phyloP scores from a whole-genome alignment of 352 stramenopile genomes.

The Plasmopara halstedii region DNA sequence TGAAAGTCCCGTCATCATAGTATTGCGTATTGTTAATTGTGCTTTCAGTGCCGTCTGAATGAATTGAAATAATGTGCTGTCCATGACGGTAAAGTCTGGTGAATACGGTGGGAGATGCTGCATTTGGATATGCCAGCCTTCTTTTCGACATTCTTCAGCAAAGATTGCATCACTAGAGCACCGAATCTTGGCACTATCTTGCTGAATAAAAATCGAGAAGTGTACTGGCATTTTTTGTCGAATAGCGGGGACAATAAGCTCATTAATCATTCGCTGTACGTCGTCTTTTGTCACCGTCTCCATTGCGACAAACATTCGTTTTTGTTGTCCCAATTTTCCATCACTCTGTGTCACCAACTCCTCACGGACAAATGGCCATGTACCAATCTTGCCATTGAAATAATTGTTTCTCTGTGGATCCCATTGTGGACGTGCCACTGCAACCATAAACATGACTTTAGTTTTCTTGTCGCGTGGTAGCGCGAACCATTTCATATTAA shows the following conservation, averaged over 20 bases:
- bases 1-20: conserved; percentile 10
- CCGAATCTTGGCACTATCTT: conserved; percentile 36
- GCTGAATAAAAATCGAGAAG: conserved; percentile 36
- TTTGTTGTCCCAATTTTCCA: conserved; percentile 1
- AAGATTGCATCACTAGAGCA: conserved; percentile 23
- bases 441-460: conserved; percentile 39
- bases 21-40: conserved; percentile 1
- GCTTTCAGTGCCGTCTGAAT: conserved; percentile 22
- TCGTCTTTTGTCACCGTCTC: conserved; percentile 36
- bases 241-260: conserved; percentile 26
- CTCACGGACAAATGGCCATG: conserved; percentile 33
- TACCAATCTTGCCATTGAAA: conserved; percentile 42
- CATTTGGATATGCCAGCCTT: conserved; percentile 34
- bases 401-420: conserved; percentile 21
- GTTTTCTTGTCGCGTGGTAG: conserved; percentile 27
- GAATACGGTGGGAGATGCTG: conserved; percentile 34
- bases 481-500: conserved; percentile 43
- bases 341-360: not conserved
- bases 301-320: conserved; percentile 11
- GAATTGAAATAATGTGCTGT: conserved; percentile 24
- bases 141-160: conserved; percentile 26
- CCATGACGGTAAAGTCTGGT: conserved; percentile 36
- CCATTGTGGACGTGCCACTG: conserved; percentile 36
- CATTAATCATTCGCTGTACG: conserved; percentile 33
- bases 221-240: conserved; percentile 25